Conservation (phyloP, 768 basidiomycete genomes). For the Lactifluus rugatus region DNA sequence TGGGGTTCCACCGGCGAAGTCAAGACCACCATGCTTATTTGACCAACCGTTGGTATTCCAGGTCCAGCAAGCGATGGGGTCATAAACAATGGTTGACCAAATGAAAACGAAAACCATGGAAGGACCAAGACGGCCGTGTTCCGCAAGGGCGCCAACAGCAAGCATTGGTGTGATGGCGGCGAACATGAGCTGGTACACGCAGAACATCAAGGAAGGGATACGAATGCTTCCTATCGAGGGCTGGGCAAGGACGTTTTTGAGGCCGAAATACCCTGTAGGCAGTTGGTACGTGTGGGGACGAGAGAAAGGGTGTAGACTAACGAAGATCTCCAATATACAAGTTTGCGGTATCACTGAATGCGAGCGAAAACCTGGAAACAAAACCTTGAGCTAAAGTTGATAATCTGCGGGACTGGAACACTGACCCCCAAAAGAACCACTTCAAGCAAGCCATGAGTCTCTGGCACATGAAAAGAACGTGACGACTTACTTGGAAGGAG, state of each 20-base stretch:
- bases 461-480: neutral
- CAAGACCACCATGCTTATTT: constrained; percentile 68
- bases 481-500: constrained; percentile 58
- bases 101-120: constrained; percentile 81
- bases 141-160: constrained; percentile 87
- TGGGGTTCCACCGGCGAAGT: constrained; percentile 93
- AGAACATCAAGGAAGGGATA: constrained; percentile 69
- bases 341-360: constrained; percentile 71
- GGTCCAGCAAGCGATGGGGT: constrained; percentile 93
- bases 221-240: constrained; percentile 64
- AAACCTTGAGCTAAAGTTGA: neutral
- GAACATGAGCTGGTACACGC: constrained; percentile 86
- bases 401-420: neutral
- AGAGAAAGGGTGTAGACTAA: constrained; percentile 28
- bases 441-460: constrained; percentile 29
- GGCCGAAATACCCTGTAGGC: constrained; percentile 62
- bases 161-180: constrained; percentile 86
- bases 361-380: constrained; percentile 51
- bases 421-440: constrained; percentile 93
- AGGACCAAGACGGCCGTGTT: constrained; percentile 79
- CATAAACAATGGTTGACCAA: constrained; percentile 85
- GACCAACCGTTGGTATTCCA: constrained; percentile 84
- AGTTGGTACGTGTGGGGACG: neutral
- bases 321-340: constrained; percentile 81
- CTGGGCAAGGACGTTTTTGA: constrained; percentile 65